Percentiles rank a stretch among this genome's conserved stretches.
Evolutionary conservation across 805 yeast genomes (phyloP).

Genomic region (Starmerella bombicola): DNA sequence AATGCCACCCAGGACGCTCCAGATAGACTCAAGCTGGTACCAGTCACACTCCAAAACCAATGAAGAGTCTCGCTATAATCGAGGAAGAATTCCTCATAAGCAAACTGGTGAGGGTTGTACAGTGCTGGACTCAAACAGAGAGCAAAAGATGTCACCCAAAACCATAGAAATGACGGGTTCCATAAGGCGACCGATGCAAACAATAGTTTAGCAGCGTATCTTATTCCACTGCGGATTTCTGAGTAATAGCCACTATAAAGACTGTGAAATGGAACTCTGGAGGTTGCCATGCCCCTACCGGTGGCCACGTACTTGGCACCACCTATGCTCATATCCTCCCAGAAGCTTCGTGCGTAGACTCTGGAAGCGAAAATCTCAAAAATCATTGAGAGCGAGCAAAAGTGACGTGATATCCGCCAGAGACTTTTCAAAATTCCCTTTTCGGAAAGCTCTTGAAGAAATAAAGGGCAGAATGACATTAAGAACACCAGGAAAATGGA

Average conservation of each 20-base stretch:
- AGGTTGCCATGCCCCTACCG: conserved; percentile 72
- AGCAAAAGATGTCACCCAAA: conserved; percentile 81
- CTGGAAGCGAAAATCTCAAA: conserved; percentile 73
- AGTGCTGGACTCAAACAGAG: conserved; percentile 75
- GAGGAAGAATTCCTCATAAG: conserved; percentile 76
- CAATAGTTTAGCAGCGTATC: conserved; percentile 39
- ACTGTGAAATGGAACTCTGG: conserved; percentile 51
- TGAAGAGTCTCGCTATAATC: conserved; percentile 74
- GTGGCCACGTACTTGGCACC: conserved; percentile 77
- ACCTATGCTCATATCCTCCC: conserved; percentile 57
- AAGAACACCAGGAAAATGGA: conserved; percentile 65
- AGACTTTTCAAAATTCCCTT: conserved; percentile 61
- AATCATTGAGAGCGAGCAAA: conserved; percentile 58
- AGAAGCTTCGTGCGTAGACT: conserved; percentile 57
- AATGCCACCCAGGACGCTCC: conserved; percentile 53
- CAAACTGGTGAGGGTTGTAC: conserved; percentile 89
- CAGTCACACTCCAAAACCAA: conserved; percentile 40
- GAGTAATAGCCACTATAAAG: conserved; percentile 59
- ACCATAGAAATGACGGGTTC: conserved; percentile 81
- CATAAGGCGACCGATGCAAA: conserved; percentile 52
- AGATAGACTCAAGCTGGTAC: conserved; percentile 21
- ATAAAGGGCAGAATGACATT: conserved; percentile 60
- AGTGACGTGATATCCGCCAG: conserved; percentile 51
- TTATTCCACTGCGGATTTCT: conserved; percentile 42
- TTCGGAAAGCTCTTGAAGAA: conserved; percentile 66